phyloP scores from a whole-genome alignment of 345 rosid genomes.

The Hypericum androsaemum region DNA sequence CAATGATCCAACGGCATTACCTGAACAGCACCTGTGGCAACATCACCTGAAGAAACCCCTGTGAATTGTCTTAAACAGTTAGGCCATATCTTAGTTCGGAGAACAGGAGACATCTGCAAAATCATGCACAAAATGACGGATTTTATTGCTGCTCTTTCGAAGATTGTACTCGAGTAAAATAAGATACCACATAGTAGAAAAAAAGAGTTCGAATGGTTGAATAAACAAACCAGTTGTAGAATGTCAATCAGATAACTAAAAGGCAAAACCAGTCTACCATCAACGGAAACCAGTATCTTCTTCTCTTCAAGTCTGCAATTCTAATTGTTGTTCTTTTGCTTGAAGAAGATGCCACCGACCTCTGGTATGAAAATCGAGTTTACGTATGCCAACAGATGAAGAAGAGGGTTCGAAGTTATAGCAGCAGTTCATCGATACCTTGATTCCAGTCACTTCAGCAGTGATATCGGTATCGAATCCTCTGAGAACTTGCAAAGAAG shows the following conservation, averaged over 20 bases:
- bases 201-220: no score
- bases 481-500: slow-evolving; percentile 8
- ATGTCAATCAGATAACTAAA: slow-evolving; percentile 8
- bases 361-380: slow-evolving; percentile 8
- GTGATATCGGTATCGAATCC: slow-evolving; percentile 8
- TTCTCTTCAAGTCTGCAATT: slow-evolving; percentile 18
- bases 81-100: neutral
- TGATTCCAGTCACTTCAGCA: slow-evolving; percentile 1
- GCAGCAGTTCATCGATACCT: neutral
- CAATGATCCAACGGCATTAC: no score
- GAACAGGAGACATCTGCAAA: neutral
- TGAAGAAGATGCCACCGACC: slow-evolving; percentile 19
- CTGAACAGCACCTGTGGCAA: slow-evolving; percentile 22
- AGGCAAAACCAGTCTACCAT: slow-evolving; percentile 24
- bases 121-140: slow-evolving; percentile 5
- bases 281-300: slow-evolving; percentile 26
- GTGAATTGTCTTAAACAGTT: neutral
- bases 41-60: slow-evolving; percentile 20
- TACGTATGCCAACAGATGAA: neutral
- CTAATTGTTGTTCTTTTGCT: slow-evolving; percentile 16
- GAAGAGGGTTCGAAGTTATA: neutral
- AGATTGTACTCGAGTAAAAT: slow-evolving; percentile 22
- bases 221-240: neutral
- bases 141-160: slow-evolving; percentile 12
- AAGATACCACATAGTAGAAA: slow-evolving; percentile 22